A percentile compares a stretch with the other conserved stretches of the same genome.
Evolutionary conservation across 2,329 filamentous ascomycete genomes (phyloP).

Genomic region (Trichoderma simmonsii): DNA sequence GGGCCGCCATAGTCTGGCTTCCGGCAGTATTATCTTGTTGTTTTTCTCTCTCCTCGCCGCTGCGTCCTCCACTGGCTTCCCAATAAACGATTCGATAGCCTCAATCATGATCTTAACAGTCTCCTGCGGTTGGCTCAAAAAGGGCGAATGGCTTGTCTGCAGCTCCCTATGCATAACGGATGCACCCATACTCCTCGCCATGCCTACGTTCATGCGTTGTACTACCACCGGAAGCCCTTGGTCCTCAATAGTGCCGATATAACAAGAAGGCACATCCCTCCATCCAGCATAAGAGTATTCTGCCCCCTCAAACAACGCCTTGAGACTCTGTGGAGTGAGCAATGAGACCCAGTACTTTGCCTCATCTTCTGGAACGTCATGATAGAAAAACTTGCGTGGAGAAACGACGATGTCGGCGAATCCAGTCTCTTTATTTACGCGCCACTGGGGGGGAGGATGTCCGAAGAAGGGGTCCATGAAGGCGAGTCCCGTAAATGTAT

Average conservation of each 20-base stretch:
- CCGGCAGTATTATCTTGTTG: neutral
- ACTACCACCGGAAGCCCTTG: neutral
- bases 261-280: neutral
- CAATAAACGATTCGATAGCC: neutral
- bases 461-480: slow-evolving; percentile 5
- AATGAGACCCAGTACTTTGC: neutral
- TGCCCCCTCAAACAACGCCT: neutral
- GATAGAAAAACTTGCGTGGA: neutral
- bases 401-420: neutral
- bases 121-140: neutral
- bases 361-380: neutral
- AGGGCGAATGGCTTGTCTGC: neutral
- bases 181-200: slow-evolving; percentile 4
- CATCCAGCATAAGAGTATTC: slow-evolving; percentile 1
- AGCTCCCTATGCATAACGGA: neutral
- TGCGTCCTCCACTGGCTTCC: neutral
- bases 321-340: neutral
- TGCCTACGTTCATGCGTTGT: slow-evolving; percentile 3
- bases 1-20: neutral
- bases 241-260: neutral
- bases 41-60: neutral
- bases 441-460: neutral
- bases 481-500: neutral
- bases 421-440: neutral
- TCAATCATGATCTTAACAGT: neutral